Base-by-base conservation (phyloP, 306 rosid species). In the Citrullus colocynthis region DNA sequence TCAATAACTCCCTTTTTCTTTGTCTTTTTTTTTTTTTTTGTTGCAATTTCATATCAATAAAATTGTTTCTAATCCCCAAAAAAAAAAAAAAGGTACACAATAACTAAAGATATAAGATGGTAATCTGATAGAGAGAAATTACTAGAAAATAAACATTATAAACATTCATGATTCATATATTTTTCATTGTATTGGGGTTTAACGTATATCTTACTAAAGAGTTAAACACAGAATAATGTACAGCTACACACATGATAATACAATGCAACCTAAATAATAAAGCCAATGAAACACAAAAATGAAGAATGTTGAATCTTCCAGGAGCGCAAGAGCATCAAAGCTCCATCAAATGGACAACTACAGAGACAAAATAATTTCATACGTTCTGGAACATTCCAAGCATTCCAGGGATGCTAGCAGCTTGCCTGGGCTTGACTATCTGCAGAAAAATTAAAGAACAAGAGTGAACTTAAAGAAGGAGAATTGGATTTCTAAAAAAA, bases 361-460 rank as follows among this genome's bases (percentile, higher is more conserved):
- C 21, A 28, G 20, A 32, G 42, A 4, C 0, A 10, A 74, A 51
- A 74, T 52, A 81, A 80, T 58, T 37, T 51, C 94, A 83, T 92
- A 96, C 99, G 83, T 88, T 90, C 86, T 92, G 98, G 87, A 96
- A 93, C 97, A 96, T 91, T 82, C 96, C 97, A 21, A 96, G 96
- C 99, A 96, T 96, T 80, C 99, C 98, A 49, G 98, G 99, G 70
- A 96, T 93, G 84, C 99, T 96, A 80, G 99, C 99, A 81, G 99
- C 98, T 85, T 96, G 99, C 82, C 98, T 86, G 75, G 99, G 99
- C 90, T 90, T 90, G 87, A 96, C 99, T 79, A 96, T 89, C 99
- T 96, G 96, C 90, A 82, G 17, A 5, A 56, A 41, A 86, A 84
- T 45, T 57, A 59, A 60, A 65, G 32, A 60, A 63, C 48, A 57